Conservation (phyloP, 164 flowering plant genomes). For the Cinnamomum micranthum region DNA sequence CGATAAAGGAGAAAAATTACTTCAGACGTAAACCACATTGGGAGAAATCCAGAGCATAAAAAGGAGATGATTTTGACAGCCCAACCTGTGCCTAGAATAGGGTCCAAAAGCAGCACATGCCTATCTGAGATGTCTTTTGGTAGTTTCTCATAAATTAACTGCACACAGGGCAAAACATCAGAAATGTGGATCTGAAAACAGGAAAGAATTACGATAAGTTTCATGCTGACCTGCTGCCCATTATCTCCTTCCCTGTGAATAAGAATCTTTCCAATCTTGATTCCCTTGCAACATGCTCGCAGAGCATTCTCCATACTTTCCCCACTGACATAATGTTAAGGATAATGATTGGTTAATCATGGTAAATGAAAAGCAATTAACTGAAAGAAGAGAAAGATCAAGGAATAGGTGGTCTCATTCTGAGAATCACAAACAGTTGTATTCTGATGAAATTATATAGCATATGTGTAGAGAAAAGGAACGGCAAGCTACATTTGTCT, state of each 20-base stretch:
- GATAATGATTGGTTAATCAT: neutral
- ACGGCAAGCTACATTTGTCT: too few species aligned
- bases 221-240: constrained; percentile 74
- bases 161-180: constrained; percentile 20
- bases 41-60: neutral
- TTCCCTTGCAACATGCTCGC: constrained; percentile 98
- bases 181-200: neutral
- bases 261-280: constrained; percentile 95
- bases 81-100: constrained; percentile 89
- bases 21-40: too few species aligned
- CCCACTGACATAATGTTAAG: constrained; percentile 49
- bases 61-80: constrained; percentile 7
- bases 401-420: too few species aligned
- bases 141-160: constrained; percentile 91
- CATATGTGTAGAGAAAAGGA: too few species aligned
- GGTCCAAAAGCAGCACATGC: constrained; percentile 96
- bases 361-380: too few species aligned
- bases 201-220: constrained; percentile 6
- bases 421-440: too few species aligned
- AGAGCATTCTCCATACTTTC: constrained; percentile 99
- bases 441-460: too few species aligned
- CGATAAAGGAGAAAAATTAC: too few species aligned
- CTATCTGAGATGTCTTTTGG: constrained; percentile 89
- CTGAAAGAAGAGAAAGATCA: too few species aligned
- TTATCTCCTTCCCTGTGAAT: constrained; percentile 97